Evolutionary conservation across 2,329 filamentous ascomycete genomes (phyloP).

Genomic region (Tothia fuscella): DNA sequence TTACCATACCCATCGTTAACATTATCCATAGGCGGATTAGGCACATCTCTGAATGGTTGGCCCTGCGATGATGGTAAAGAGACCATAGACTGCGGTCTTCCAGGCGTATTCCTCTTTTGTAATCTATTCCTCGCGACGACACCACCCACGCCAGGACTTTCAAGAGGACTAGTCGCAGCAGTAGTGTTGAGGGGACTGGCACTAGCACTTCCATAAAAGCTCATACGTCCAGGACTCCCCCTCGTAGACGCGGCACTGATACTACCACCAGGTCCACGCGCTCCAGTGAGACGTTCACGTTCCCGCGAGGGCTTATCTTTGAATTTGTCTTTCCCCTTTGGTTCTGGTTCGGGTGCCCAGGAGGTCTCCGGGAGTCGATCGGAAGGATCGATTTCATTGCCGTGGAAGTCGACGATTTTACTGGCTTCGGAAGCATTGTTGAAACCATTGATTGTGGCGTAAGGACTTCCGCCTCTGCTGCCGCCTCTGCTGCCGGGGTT

Average conservation of each 20-base stretch:
- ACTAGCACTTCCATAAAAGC: background rate
- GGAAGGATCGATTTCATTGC: conserved; percentile 65
- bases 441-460: background rate
- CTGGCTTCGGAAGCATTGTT: background rate
- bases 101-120: conserved; percentile 5
- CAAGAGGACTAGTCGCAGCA: background rate
- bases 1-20: conserved; percentile 18
- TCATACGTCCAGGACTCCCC: background rate
- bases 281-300: conserved; percentile 39
- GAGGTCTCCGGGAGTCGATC: conserved; percentile 67
- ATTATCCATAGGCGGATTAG: conserved; percentile 3
- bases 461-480: background rate
- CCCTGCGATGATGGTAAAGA: background rate
- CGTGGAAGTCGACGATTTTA: conserved; percentile 58
- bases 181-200: background rate
- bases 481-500: background rate
- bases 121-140: background rate
- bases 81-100: background rate
- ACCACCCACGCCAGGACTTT: background rate
- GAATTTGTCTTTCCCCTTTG: conserved; percentile 39
- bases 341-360: conserved; percentile 66
- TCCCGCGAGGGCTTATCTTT: conserved; percentile 27
- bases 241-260: background rate
- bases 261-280: conserved; percentile 26
- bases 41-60: conserved; percentile 7